phyloP scores from a whole-genome alignment of 495 filamentous ascomycete genomes.

The Gamarada debralockiae region DNA sequence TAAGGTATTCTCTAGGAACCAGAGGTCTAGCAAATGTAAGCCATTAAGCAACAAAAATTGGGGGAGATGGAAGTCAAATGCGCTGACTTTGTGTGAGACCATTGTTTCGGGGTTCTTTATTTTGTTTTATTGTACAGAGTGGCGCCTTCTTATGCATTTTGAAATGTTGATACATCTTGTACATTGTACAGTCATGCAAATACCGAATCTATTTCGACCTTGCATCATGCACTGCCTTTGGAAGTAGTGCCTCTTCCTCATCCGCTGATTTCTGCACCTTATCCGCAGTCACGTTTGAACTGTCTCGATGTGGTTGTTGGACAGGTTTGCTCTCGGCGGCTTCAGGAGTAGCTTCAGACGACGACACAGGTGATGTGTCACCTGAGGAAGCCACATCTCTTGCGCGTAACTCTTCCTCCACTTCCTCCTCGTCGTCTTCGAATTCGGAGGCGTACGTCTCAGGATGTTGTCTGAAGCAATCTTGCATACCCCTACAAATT shows the following conservation, averaged over 20 bases:
- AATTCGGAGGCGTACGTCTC: slow-evolving; percentile 91
- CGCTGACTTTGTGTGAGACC: too few relatives aligned
- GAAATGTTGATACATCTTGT: neutral
- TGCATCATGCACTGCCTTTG: slow-evolving; percentile 48
- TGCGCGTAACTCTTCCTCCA: slow-evolving; percentile 30
- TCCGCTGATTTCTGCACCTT: slow-evolving; percentile 14
- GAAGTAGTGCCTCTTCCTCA: slow-evolving; percentile 42
- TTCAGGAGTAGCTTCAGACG: slow-evolving; percentile 2
- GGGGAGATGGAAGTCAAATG: too few relatives aligned
- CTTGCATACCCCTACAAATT: slow-evolving; percentile 76
- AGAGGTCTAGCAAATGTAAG: too few relatives aligned
- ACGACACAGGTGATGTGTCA: slow-evolving; percentile 4
- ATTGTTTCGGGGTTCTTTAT: too few relatives aligned
- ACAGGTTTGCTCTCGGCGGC: slow-evolving; percentile 13
- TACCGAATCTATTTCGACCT: slow-evolving; percentile 10
- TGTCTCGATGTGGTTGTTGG: slow-evolving; percentile 15
- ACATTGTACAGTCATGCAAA: neutral
- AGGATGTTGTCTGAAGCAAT: slow-evolving; percentile 88
- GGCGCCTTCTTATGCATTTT: slow-evolving; percentile 6
- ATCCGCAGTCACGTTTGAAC: slow-evolving; percentile 6
- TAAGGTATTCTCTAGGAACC: too few relatives aligned
- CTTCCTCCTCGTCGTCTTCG: slow-evolving; percentile 70
- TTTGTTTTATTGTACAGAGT: too few relatives aligned
- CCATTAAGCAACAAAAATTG: too few relatives aligned
- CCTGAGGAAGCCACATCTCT: slow-evolving; percentile 1